A percentile compares a stretch with the other conserved stretches of the same genome.
phyloP scores from a whole-genome alignment of 2,329 filamentous ascomycete species.

The Fusarium sp. region DNA sequence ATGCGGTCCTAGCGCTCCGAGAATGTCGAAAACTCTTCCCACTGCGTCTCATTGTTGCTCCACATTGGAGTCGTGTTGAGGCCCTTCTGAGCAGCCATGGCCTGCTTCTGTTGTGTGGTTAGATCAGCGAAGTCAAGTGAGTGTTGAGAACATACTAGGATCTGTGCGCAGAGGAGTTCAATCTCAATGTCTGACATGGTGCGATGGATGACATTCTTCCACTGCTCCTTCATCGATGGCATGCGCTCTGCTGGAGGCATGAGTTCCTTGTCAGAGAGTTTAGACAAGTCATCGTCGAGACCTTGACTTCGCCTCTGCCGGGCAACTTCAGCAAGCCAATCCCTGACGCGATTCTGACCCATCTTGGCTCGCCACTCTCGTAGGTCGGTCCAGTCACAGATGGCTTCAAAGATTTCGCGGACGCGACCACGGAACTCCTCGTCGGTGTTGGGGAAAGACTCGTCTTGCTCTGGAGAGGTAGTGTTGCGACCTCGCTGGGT shows the following conservation, averaged over 20 bases:
- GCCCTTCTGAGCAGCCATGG: constrained; percentile 31
- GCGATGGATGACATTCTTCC: constrained; percentile 35
- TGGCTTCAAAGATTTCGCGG: constrained; percentile 31
- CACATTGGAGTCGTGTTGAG: constrained; percentile 33
- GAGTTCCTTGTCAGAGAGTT: constrained; percentile 21
- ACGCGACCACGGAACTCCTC: constrained; percentile 7
- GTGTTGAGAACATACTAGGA: constrained; percentile 9
- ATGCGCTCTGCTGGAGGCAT: constrained; percentile 21
- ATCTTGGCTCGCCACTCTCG: constrained; percentile 36
- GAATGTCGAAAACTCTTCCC: constrained; percentile 39
- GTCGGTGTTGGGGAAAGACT: constrained; percentile 10
- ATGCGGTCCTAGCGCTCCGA: constrained; percentile 39
- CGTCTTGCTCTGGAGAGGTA: background rate
- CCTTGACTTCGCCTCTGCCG: background rate
- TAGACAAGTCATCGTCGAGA: constrained; percentile 1
- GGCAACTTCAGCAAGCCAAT: constrained; percentile 16
- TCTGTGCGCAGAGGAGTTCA: constrained; percentile 32
- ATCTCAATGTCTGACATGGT: constrained; percentile 34
- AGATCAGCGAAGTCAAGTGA: background rate
- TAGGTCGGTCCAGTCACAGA: constrained; percentile 30
- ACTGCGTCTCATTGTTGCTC: constrained; percentile 37
- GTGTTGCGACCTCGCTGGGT: background rate
- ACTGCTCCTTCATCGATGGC: constrained; percentile 25
- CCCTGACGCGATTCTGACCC: constrained; percentile 11
- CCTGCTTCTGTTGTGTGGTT: constrained; percentile 13